Conservation (phyloP, 169 alveolate species). For the Theileria orientalis region DNA sequence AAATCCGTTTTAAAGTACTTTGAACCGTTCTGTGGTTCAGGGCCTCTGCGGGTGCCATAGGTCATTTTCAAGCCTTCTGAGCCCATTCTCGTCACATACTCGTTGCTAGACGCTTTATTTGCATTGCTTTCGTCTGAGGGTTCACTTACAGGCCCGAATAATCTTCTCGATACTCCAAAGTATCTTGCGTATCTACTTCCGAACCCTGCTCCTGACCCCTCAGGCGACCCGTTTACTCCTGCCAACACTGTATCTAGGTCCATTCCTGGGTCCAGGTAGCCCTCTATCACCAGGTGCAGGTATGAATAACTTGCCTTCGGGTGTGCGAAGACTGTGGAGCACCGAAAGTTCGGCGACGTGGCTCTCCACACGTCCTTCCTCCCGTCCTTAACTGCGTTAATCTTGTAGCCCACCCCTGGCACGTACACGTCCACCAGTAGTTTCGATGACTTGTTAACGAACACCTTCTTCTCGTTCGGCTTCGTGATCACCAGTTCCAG, state of each 20-base stretch:
- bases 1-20: background rate
- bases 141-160: too few species aligned
- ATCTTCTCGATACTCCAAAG: background rate
- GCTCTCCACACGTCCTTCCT: background rate
- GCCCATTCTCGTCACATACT: too few species aligned
- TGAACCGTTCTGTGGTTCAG: too few species aligned
- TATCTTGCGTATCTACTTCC: background rate
- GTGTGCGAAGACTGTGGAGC: slow-evolving; percentile 1
- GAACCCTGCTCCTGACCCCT: too few species aligned
- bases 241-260: background rate
- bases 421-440: background rate
- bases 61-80: too few species aligned
- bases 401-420: background rate
- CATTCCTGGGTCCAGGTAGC: background rate
- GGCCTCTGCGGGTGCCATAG: too few species aligned
- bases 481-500: background rate
- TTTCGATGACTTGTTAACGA: slow-evolving; percentile 1
- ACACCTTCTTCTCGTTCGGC: background rate
- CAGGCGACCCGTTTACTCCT: too few species aligned
- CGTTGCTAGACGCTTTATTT: too few species aligned
- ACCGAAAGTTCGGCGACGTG: background rate
- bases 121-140: too few species aligned
- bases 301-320: background rate
- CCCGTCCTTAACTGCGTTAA: background rate
- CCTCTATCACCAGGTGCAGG: slow-evolving; percentile 10